These are phyloP conservation scores for Globisporangium splendens DNA, from an alignment of 352 stramenopile genomes.

Conservation along the genomic window DNA sequence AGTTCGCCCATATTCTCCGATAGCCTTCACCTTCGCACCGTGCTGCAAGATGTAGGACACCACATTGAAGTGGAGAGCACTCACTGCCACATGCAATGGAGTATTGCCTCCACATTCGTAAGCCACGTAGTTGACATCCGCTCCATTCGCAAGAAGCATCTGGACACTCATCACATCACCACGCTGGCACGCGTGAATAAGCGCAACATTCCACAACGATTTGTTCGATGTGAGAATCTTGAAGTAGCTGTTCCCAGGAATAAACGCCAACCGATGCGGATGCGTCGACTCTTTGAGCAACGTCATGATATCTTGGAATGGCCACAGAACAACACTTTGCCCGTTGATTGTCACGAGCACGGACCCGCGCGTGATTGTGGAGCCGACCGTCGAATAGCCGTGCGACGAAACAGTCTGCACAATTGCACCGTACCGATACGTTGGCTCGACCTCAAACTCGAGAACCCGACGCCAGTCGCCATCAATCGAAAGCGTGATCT, in stretches of 20 bases:
- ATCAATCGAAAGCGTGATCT: slow-evolving; percentile 87
- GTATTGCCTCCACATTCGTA: slow-evolving; percentile 79
- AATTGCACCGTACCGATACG: slow-evolving; percentile 80
- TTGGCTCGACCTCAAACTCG: slow-evolving; percentile 79
- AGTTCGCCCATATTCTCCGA: slow-evolving; percentile 65
- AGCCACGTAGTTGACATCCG: slow-evolving; percentile 86
- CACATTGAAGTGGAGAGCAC: slow-evolving; percentile 78
- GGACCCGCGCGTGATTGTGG: slow-evolving; percentile 68
- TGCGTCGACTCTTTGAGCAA: slow-evolving; percentile 63
- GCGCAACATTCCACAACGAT: slow-evolving; percentile 85
- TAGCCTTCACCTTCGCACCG: slow-evolving; percentile 71
- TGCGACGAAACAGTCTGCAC: slow-evolving; percentile 76
- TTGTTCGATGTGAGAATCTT: slow-evolving; percentile 87
- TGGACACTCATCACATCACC: slow-evolving; percentile 82
- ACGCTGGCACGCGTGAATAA: slow-evolving; percentile 83
- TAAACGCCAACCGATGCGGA: slow-evolving; percentile 80
- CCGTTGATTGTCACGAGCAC: slow-evolving; percentile 85
- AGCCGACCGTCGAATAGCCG: slow-evolving; percentile 65
- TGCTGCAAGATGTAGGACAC: slow-evolving; percentile 87
- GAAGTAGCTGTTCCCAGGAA: slow-evolving; percentile 81
- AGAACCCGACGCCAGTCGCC: slow-evolving; percentile 78
- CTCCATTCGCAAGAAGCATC: slow-evolving; percentile 84
- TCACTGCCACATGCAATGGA: slow-evolving; percentile 77
- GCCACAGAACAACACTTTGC: slow-evolving; percentile 86
- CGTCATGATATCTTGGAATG: slow-evolving; percentile 63